Base-by-base conservation (phyloP, 495 filamentous ascomycete genomes). In the Aspergillus haitiensis region DNA sequence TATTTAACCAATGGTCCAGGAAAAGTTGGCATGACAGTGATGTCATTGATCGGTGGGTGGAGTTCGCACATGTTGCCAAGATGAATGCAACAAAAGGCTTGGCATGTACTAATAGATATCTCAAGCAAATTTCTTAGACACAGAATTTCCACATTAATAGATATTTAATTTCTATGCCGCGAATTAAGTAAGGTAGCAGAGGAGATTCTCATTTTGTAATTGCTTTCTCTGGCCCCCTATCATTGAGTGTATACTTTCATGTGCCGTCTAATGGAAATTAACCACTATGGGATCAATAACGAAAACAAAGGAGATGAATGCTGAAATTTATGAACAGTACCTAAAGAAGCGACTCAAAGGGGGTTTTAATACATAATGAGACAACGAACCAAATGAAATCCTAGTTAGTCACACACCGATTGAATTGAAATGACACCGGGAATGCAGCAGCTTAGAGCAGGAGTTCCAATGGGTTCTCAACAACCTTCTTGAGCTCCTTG, bases 391-490 rank as follows among this genome's bases (percentile, higher is more conserved):
- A 15, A 50, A 48, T 52, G 52, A 60, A 60, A 54, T 33, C 55
- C 59, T 52, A 33, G 56, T 55, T 62, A 61, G 53, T 61, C 61
- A 65, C 58, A 59, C 37, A 54, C 52, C 55, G 39, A 15, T 16
- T 52, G 13, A 33, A 16, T 61, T 39, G 35, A 56, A 33, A 42
- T 56, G 18, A 27, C 49, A 56, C 46, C 51, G 46, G 46, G 51
- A 55, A 15, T 42, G 15, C 31, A 15, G 42, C 39, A 58, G 50
- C 56, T 70, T 87, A 99, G 70, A 99, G 83, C 68, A 98, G 78
- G 65, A 99, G 81, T 78, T 96, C 92, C 57, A 99, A 80, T 52
- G 95, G 95, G 81, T 94, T 96, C 85, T 99, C 95, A 36, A 98
- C 81, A 54, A 93, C 88, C 85, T 92, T 93, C 88, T 98, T 98